Conservation (phyloP, 257 asterid genomes). For the Fraxinus excelsior region DNA sequence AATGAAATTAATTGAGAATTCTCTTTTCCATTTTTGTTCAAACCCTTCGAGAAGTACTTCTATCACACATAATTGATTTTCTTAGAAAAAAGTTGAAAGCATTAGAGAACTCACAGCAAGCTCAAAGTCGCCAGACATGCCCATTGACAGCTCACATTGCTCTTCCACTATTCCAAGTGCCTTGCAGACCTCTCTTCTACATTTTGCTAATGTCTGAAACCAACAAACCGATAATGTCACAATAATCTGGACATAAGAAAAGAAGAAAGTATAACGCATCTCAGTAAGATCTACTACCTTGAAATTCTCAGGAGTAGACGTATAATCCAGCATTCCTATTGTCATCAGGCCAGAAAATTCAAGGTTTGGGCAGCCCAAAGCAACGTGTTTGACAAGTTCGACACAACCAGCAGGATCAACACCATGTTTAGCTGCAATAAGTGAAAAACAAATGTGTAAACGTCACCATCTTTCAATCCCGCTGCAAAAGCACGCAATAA, state of each 20-base stretch:
- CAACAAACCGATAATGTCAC: slow-evolving; percentile 25
- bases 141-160: slow-evolving; percentile 88
- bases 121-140: slow-evolving; percentile 98
- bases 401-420: slow-evolving; percentile 76
- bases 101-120: slow-evolving; percentile 69
- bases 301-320: slow-evolving; percentile 96
- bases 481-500: not conserved
- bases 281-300: slow-evolving; percentile 49
- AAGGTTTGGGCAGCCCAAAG: slow-evolving; percentile 73
- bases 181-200: slow-evolving; percentile 80
- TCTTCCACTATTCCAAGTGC: slow-evolving; percentile 73
- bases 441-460: slow-evolving; percentile 14
- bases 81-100: not conserved
- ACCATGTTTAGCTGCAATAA: slow-evolving; percentile 79
- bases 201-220: slow-evolving; percentile 71
- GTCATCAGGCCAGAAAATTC: slow-evolving; percentile 94
- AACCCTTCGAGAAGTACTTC: not conserved
- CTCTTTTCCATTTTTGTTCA: not conserved
- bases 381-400: slow-evolving; percentile 69
- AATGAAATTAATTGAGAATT: not conserved
- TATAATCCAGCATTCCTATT: slow-evolving; percentile 94
- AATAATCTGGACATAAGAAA: slow-evolving; percentile 1
- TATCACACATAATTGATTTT: not conserved
- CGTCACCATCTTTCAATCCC: slow-evolving; percentile 8
- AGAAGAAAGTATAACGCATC: not conserved